Percentiles rank a stretch among this genome's conserved stretches.
Evolutionary conservation across 257 asterid species (phyloP).

Genomic region (Plantago elongata): DNA sequence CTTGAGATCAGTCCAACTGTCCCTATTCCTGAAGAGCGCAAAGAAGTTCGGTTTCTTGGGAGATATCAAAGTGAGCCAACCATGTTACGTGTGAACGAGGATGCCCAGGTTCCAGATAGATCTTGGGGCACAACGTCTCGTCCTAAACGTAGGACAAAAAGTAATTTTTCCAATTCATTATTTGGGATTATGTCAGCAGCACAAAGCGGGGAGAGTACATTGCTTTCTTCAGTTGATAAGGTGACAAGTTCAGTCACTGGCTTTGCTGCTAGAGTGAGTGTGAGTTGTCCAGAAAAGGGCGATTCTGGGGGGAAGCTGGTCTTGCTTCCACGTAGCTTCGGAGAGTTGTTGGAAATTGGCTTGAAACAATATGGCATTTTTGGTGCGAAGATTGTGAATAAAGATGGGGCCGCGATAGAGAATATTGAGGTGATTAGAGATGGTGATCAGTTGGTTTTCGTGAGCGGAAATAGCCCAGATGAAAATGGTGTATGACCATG

Average conservation of each 20-base stretch:
- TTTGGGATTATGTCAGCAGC: slow-evolving; percentile 64
- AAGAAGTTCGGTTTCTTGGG: slow-evolving; percentile 40
- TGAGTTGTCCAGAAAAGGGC: slow-evolving; percentile 61
- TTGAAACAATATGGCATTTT: slow-evolving; percentile 34
- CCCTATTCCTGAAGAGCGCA: slow-evolving; percentile 22
- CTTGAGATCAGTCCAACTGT: slow-evolving; percentile 5
- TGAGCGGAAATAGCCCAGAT: slow-evolving; percentile 9
- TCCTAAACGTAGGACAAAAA: slow-evolving; percentile 37
- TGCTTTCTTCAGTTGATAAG: slow-evolving; percentile 17
- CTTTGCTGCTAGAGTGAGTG: slow-evolving; percentile 38
- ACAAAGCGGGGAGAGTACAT: slow-evolving; percentile 12
- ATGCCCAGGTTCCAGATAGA: slow-evolving; percentile 10
- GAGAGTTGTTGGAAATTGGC: slow-evolving; percentile 49
- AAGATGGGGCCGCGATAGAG: slow-evolving; percentile 52
- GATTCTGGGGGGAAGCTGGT: slow-evolving; percentile 43
- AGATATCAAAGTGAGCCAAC: slow-evolving; percentile 41
- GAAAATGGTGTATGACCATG: not conserved
- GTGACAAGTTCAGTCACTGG: not conserved
- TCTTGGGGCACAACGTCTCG: slow-evolving; percentile 21
- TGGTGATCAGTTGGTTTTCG: slow-evolving; percentile 60
- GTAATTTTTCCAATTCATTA: slow-evolving; percentile 49
- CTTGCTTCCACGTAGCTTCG: slow-evolving; percentile 42
- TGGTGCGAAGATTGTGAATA: slow-evolving; percentile 35
- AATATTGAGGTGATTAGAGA: slow-evolving; percentile 53
- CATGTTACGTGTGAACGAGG: slow-evolving; percentile 20